phyloP scores from a whole-genome alignment of 148 eudicot genomes.

The Persicaria maculosa region DNA sequence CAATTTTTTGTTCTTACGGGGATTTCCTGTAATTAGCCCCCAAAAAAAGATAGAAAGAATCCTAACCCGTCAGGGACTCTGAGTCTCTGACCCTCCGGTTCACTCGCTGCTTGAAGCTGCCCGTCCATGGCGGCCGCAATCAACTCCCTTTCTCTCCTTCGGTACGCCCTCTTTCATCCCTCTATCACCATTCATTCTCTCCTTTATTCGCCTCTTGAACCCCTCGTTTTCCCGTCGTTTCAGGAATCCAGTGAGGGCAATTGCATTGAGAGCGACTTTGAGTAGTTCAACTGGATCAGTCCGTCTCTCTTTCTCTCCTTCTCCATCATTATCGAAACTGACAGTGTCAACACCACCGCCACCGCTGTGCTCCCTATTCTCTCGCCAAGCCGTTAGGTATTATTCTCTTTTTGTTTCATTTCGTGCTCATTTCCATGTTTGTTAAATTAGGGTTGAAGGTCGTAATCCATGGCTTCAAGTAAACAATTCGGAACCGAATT shows the following conservation, averaged over 20 bases:
- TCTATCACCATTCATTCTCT: neutral
- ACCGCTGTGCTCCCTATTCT: neutral
- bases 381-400: neutral
- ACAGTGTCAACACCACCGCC: neutral
- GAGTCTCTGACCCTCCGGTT: neutral
- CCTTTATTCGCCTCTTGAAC: neutral
- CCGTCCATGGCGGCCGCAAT: slow-evolving; percentile 6
- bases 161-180: neutral
- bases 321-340: neutral
- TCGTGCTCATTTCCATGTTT: neutral
- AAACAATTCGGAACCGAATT: neutral
- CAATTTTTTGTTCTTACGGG: too few relatives aligned
- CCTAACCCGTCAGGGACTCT: neutral
- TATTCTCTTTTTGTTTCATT: neutral
- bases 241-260: slow-evolving; percentile 12
- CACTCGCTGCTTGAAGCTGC: neutral
- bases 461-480: neutral
- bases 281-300: neutral
- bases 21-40: too few relatives aligned
- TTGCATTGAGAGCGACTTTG: slow-evolving; percentile 5
- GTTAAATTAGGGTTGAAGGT: neutral
- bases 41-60: neutral
- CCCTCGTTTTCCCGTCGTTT: too few relatives aligned
- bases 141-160: slow-evolving; percentile 5
- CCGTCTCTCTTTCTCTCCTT: neutral